Percentiles rank a stretch among this genome's conserved stretches.
Conservation (phyloP, 306 rosid species). For the Macrotyloma uniflorum region DNA sequence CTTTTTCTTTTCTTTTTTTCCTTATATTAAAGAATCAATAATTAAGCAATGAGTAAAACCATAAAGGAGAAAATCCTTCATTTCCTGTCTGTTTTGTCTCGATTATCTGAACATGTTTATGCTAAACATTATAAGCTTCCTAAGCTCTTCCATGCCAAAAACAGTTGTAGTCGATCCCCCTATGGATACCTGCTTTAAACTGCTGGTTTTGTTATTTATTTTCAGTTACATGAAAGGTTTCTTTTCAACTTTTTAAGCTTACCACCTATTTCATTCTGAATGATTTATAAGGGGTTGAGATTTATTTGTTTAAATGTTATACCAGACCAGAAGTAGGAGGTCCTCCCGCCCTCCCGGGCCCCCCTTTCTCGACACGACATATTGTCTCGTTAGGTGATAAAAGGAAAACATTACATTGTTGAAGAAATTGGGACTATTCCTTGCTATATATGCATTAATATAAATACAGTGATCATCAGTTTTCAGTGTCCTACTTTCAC, state of each 20-base stretch:
- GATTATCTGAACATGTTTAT: not conserved
- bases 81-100: not conserved
- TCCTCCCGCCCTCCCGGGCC: too few species aligned
- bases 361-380: not conserved
- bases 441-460: not conserved
- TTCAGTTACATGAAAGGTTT: not conserved
- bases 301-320: constrained; percentile 11
- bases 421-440: not conserved
- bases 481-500: not conserved
- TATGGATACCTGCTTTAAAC: not conserved
- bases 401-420: not conserved
- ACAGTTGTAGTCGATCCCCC: not conserved
- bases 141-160: constrained; percentile 5
- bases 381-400: not conserved
- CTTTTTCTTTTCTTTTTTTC: not conserved
- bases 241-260: not conserved
- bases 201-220: not conserved
- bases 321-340: not conserved
- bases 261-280: constrained; percentile 2
- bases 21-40: not conserved
- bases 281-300: constrained; percentile 5
- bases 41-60: not conserved
- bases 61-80: not conserved
- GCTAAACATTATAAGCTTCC: constrained; percentile 13
- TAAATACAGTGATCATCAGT: constrained; percentile 1